Percentiles rank a stretch among this genome's conserved stretches.
These are phyloP conservation scores for Phytophthora sp. DNA, from an alignment of 352 stramenopile genomes.

Conservation along the genomic window DNA sequence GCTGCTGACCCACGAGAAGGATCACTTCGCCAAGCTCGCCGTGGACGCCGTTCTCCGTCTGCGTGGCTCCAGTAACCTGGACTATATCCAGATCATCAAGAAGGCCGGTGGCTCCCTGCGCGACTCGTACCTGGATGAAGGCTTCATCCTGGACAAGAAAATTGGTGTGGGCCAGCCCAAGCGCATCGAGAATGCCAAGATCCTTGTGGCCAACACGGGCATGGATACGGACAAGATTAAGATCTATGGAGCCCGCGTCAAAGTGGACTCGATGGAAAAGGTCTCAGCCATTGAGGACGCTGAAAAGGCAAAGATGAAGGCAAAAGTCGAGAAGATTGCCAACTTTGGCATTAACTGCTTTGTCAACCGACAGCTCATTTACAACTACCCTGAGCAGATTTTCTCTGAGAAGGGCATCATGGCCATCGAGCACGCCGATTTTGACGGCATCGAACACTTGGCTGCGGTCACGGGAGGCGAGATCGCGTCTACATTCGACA, in stretches of 20 bases:
- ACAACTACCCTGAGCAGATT: constrained; percentile 99
- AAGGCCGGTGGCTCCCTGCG: constrained; percentile 95
- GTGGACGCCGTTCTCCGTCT: constrained; percentile 97
- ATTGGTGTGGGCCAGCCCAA: constrained; percentile 96
- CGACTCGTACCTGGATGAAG: constrained; percentile 98
- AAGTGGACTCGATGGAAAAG: constrained; percentile 99
- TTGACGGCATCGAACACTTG: constrained; percentile 99
- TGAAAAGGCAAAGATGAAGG: constrained; percentile 99
- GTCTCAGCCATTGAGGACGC: constrained; percentile 99
- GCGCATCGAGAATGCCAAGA: constrained; percentile 98
- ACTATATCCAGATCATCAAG: constrained; percentile 99
- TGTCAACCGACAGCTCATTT: constrained; percentile 99
- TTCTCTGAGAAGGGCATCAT: constrained; percentile 99
- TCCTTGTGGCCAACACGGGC: constrained; percentile 98
- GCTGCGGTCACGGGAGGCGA: constrained; percentile 96
- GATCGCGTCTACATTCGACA: constrained; percentile 98
- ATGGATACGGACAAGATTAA: constrained; percentile 99
- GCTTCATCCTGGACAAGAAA: constrained; percentile 98
- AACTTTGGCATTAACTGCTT: constrained; percentile 99
- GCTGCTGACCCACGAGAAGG: constrained; percentile 98
- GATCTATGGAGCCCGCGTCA: constrained; percentile 98
- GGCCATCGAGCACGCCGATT: constrained; percentile 99
- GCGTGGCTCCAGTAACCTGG: constrained; percentile 94
- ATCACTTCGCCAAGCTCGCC: constrained; percentile 96
- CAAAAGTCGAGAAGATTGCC: constrained; percentile 98